phyloP scores from a whole-genome alignment of 2,329 filamentous ascomycete genomes.

The Sphaerulina musiva region DNA sequence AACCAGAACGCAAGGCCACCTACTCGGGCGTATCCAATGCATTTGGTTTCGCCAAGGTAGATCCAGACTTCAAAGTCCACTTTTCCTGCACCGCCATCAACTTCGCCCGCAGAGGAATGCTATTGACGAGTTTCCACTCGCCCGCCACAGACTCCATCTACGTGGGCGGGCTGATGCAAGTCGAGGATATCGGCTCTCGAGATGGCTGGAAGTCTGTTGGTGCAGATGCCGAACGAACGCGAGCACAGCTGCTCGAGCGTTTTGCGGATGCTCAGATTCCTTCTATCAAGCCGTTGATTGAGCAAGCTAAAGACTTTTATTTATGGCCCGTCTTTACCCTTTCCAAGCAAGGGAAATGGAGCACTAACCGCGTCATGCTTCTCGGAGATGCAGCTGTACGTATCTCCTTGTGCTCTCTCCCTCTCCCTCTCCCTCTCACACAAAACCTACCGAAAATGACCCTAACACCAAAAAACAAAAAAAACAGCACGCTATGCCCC shows the following conservation, averaged over 20 bases:
- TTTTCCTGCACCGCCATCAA: conserved; percentile 43
- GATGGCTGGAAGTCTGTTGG: conserved; percentile 43
- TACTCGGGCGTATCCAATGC: conserved; percentile 44
- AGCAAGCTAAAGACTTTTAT: conserved; percentile 39
- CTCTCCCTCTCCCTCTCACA: no score
- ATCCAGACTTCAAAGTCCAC: conserved; percentile 34
- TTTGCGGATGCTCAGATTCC: conserved; percentile 38
- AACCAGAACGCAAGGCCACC: conserved; percentile 38
- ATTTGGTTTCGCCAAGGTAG: conserved; percentile 40
- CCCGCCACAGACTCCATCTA: conserved; percentile 36
- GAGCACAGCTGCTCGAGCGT: conserved; percentile 37
- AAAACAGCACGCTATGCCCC: conserved; percentile 43
- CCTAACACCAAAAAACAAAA: not conserved
- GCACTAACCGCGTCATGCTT: conserved; percentile 40
- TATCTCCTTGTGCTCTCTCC: not conserved
- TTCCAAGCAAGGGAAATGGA: conserved; percentile 40
- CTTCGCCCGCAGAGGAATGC: conserved; percentile 41
- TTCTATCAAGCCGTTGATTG: conserved; percentile 36
- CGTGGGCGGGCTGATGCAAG: conserved; percentile 42
- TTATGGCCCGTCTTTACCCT: conserved; percentile 45
- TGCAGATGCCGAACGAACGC: conserved; percentile 39
- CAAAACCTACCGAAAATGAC: no score
- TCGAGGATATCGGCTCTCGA: conserved; percentile 38
- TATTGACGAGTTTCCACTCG: conserved; percentile 40
- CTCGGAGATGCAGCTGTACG: conserved; percentile 42